Evolutionary conservation across 306 rosid species (phyloP), one percentile per base, ranked within the genome.

Genomic region (Cicer yamashitae): DNA sequence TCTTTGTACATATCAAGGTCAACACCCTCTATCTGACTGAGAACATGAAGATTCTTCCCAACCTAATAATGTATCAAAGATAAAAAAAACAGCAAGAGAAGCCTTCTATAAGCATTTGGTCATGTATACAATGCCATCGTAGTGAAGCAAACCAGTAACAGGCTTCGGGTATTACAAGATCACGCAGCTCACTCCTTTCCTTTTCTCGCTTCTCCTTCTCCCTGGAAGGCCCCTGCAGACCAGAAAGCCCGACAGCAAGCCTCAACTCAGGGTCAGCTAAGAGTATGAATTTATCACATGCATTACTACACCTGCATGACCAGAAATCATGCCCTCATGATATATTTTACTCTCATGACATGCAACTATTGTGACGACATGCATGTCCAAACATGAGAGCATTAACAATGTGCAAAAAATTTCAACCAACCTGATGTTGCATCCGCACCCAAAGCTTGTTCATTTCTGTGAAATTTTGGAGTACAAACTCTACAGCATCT

Each of bases 211-310:
- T 93, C 90, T 93, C 98, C 92, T 91, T 93, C 50, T 89, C 97
- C 82, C 96, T 87, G 91, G 91, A 90, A 89, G 97, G 94, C 65
- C 98, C 98, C 98, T 91, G 97, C 98, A 93, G 94, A 91, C 97
- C 92, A 93, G 90, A 93, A 93, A 93, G 88, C 93, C 96, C 96
- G 92, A 91, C 84, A 91, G 92, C 97, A 93, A 91, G 89, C 96
- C 97, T 91, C 97, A 93, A 88, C 97, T 86, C 97, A 93, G 92
- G 91, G 86, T 89, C 98, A 93, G 97, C 97, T 88, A 93, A 91
- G 97, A 93, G 96, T 87, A 93, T 91, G 94, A 91, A 89, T 86
- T 86, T 89, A 84, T 91, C 87, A 89, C 87, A 91, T 86, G 92
- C 96, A 91, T 87, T 87, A 93, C 80, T 85, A 88, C 87, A 88